Base-by-base conservation (phyloP, 305 asterid species). In the Stenogyne calaminthoides region DNA sequence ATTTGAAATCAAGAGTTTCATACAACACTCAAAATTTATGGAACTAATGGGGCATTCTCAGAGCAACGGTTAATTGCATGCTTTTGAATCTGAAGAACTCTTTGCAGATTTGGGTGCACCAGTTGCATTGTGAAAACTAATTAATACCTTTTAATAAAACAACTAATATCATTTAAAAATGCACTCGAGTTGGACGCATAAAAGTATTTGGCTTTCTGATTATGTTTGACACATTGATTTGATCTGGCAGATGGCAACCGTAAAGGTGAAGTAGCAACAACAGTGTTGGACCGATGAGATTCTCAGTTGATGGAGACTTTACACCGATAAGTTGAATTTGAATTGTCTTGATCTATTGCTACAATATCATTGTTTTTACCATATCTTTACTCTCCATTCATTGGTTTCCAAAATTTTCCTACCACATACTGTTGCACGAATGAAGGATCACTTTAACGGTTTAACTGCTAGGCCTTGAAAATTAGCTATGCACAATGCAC, bases 211-310 rank as follows among this genome's bases (percentile, higher is more conserved):
- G 0, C 27, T 62, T 15, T 8, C 2, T 51, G 70, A 39, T 69
- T 75, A 2, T 58, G 18, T 18, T 59, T 67, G 37, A 60, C 49
- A 2, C 20, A 25, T 65, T 46, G 42, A 16, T 44, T 36, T 25
- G 56, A 54, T 19, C 64, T 71, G 62, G 68, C 80, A 80, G 75
- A 70, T 29, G 65, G 8, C 18, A 51, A 5, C 47, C 67, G 7
- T 18, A 16, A 40, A 54, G 36, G 62, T 69, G 72, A 72, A 67
- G 51, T 72, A 3, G 37, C 64, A 15, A 58, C 47, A 22, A 32
- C 73, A 27, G 29, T 56, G 58, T 47, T n/a, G n/a, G 55, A 47
- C 55, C 6, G 46, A 37, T 52, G 56, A 60, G 75, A 67, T 11
- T 51, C 36, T 51, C 64, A 46, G 65, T n/a, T 57, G 55, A 64